Evolutionary conservation across 768 basidiomycete genomes (phyloP), one percentile per base, ranked within the genome.

Genomic region (Lactifluus volemus): DNA sequence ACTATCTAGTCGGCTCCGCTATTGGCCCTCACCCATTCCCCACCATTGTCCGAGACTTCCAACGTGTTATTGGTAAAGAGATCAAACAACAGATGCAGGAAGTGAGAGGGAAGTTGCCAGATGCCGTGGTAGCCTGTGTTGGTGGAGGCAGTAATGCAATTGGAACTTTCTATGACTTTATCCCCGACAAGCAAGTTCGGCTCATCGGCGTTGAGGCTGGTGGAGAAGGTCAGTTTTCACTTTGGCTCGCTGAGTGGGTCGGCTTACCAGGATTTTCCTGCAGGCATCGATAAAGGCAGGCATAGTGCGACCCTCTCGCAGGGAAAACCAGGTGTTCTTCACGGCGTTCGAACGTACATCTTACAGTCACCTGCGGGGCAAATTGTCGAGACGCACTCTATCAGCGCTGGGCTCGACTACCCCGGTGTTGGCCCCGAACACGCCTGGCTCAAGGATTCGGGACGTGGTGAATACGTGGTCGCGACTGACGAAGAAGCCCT

Each of bases 1-100:
- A 98, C 74, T 99, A 98, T 75, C 84, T 98, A 65, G 92, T 99
- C 63, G 97, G 97, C 34, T 98, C 95, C 15, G 92, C 85, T 47
- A 98, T 99, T 66, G 97, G 97, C 15, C 97, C 97, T 3, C 95
- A 98, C 73, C 97, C 97, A 2, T 98, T 99, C 84, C 97, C 97
- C 2, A 98, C 97, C 21, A 92, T 99, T 60, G 97, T 99, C 47
- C 88, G 97, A 50, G 97, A 99, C 73, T 98, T 95, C 82, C 97
- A 99, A 71, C 85, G 86, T 66, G 83, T 98, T 41, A 99, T 99
- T 66, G 88, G 96, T 3, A 77, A 86, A 70, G 97, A 99, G 75
- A 97, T 98, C 76, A 98, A 93, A 74, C 75, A 75, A 17, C 97
- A 98, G 73, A 72, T 98, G 64, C 73, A 81, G 55, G 85, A 82